Base-by-base conservation (phyloP, 495 filamentous ascomycete species). In the Cladorrhinum samala region DNA sequence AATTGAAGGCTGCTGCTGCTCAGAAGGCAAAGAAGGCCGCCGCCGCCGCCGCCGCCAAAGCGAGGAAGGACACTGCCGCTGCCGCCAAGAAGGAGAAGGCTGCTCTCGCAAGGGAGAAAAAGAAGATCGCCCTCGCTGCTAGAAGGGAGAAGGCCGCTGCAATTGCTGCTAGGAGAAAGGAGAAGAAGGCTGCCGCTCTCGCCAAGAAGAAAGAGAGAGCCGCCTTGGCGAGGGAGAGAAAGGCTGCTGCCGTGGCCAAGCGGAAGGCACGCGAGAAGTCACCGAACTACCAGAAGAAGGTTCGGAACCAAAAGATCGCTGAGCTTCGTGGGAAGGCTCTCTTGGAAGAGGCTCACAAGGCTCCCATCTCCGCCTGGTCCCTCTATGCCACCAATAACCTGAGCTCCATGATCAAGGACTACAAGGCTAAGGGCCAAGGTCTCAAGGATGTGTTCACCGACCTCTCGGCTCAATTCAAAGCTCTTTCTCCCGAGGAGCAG, bases 271-370 rank as follows among this genome's bases (percentile, higher is more conserved):
- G 38, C 33, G 58, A 50, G 45, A 56, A 55, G 52, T 59, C 62
- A 38, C 43, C 46, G 25, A 47, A 51, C 9, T 50, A 57, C 39
- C 25, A 46, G 38, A 56, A 59, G 60, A 33, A 33, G 27, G 6
- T 5, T 11, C 9, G 6, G 16, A 50, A 43, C 30, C 42, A 30
- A 42, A 61, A 53, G 43, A 49, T 45, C 41, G 50, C 36, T 7
- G 61, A 53, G 38, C 38, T 60, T 39, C 65, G 48, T 56, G 43
- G 56, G 54, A 46, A 36, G 27, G 68, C 65, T 25, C 49, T 76
- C 9, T 46, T 69, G 18, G 50, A 43, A 5, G 61, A 68, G 14
- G 19, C 66, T 61, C 1, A 58, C 53, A 9, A 0, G 0, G 17
- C 60, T 61, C 14, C 51, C 60, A 1, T 20, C 11, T 0, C 44